phyloP scores from a whole-genome alignment of 495 filamentous ascomycete genomes.

The Lophiotrema nucula region DNA sequence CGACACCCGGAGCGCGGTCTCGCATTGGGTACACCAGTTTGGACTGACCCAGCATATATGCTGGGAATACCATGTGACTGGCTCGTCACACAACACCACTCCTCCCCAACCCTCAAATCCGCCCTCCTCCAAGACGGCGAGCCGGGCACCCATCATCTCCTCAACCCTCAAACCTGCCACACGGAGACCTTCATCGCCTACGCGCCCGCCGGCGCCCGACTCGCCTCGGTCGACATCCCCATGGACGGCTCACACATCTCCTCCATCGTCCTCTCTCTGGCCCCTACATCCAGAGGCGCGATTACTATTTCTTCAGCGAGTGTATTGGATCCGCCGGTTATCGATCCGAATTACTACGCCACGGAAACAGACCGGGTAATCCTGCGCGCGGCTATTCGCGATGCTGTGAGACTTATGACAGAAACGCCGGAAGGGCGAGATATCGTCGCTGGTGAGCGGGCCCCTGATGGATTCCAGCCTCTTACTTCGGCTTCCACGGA shows the following conservation, averaged over 20 bases:
- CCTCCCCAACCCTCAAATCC: not conserved
- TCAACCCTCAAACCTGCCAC: not conserved
- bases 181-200: not conserved
- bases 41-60: not conserved
- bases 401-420: slow-evolving; percentile 7
- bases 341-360: slow-evolving; percentile 51
- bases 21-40: not conserved
- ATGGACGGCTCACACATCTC: slow-evolving; percentile 35
- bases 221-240: slow-evolving; percentile 8
- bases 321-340: slow-evolving; percentile 53
- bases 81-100: not conserved
- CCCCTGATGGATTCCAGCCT: not conserved
- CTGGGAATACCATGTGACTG: not conserved
- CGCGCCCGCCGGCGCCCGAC: not conserved
- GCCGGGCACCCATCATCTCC: not conserved
- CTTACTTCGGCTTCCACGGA: slow-evolving; percentile 13
- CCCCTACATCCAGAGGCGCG: slow-evolving; percentile 49
- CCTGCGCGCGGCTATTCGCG: slow-evolving; percentile 17
- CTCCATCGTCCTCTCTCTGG: slow-evolving; percentile 33
- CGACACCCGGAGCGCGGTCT: not conserved
- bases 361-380: slow-evolving; percentile 25
- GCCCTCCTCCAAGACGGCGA: not conserved
- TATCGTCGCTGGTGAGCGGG: slow-evolving; percentile 2
- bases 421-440: slow-evolving; percentile 28
- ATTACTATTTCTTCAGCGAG: slow-evolving; percentile 56